Base-by-base conservation (phyloP, 371 early-diverging fungal species). In the Mucor lusitanicus region DNA sequence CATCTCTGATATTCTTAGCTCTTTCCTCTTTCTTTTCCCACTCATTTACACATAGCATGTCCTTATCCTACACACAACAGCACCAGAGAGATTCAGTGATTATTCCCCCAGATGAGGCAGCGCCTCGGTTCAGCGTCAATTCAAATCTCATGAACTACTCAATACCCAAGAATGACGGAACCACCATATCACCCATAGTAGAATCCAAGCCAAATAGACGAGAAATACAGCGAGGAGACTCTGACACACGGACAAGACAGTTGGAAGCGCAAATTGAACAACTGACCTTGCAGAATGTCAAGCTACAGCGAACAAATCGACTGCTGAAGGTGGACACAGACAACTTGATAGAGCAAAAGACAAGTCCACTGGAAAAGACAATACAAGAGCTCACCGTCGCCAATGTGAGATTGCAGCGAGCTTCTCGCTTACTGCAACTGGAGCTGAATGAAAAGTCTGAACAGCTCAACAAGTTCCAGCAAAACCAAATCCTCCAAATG, bases 101-200 rank as follows among this genome's bases (percentile, higher is more conserved):
- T 23, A 63, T 64, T 35, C 59, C 63, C 25, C 33, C 54, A 30
- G 50, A 50, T 50, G 64, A 63, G 21, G 21, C 40, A 39, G 69
- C 54, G 17, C 64, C 81, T 17, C 59, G 84, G 57, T 81, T 84
- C 58, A 81, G 80, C 61, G 79, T 77, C 33, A 81, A 84, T 48
- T 81, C 80, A 7, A 81, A 81, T 39, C 71, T 84, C 9, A 84
- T 84, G 84, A 84, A 84, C 42, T 84, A 84, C 35, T 84, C 84
- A 15, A 84, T 84, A 65, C 84, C 83, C 13, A 74, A 78, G 32
- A 71, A 72, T 25, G 56, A 68, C 40, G 35, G 32, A 6, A 28
- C 23, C 3, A 50, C 55, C 23, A 33, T 23, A 40, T 27, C 37
- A 42, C 23, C 42, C 13, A n/a, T 57, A 27, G 62, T 25, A 23